phyloP scores from a whole-genome alignment of 306 rosid species.

The Cucurbita moschata region DNA sequence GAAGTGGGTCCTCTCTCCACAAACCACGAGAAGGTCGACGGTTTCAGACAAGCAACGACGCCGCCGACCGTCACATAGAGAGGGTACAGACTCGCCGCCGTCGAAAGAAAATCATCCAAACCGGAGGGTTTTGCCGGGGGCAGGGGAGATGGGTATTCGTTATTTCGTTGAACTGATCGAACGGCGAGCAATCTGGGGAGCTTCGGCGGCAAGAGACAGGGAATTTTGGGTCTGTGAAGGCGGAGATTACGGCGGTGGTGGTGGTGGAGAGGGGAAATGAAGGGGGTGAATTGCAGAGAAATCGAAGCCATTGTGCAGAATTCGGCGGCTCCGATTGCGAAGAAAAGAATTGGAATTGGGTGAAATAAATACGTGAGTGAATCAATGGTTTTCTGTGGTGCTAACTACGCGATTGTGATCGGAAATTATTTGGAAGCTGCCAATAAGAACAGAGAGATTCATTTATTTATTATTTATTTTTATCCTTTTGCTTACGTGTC shows the following conservation, averaged over 20 bases:
- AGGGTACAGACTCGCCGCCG: constrained; percentile 32
- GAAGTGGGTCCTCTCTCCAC: constrained; percentile 21
- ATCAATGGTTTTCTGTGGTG: neutral
- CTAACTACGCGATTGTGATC: neutral
- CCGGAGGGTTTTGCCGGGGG: constrained; percentile 11
- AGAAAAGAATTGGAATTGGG: neutral
- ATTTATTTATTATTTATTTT: too few species aligned
- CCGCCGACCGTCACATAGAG: constrained; percentile 26
- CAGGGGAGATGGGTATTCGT: neutral
- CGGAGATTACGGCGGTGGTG: neutral
- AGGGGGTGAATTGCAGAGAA: constrained; percentile 11
- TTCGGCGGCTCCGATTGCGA: neutral
- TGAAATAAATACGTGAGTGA: neutral
- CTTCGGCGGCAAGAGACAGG: neutral
- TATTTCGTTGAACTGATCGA: constrained; percentile 8
- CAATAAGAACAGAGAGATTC: too few species aligned
- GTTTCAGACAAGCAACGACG: constrained; percentile 27
- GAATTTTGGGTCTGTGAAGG: neutral
- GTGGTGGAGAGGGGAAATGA: constrained; percentile 6
- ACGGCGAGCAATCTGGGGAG: neutral
- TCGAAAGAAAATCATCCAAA: constrained; percentile 14
- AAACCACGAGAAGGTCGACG: constrained; percentile 29
- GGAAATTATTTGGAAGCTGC: neutral
- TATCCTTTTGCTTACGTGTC: too few species aligned
- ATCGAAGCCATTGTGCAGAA: constrained; percentile 8